These are phyloP conservation scores for Colletotrichum cordylinicola DNA, from an alignment of 2,329 filamentous ascomycete species.

Conservation along the genomic window DNA sequence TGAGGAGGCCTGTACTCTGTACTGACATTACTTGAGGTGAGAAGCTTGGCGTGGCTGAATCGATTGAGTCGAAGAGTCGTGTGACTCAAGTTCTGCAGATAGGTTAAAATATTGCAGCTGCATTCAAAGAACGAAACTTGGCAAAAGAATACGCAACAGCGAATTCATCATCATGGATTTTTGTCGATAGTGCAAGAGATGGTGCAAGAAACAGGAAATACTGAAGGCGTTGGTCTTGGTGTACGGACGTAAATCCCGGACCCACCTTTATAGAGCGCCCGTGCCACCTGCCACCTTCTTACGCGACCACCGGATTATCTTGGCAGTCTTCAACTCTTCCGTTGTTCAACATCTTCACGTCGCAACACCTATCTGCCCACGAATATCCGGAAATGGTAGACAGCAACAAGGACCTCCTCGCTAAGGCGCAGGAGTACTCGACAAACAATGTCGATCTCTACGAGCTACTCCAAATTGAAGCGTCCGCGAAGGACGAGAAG, in stretches of 20 bases:
- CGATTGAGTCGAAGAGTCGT: neutral
- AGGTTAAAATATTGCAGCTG: neutral
- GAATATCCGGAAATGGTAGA: conserved; percentile 15
- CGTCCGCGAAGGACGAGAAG: conserved; percentile 64
- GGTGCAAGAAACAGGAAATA: neutral
- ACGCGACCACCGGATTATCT: neutral
- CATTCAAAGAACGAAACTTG: neutral
- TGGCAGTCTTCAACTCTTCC: neutral
- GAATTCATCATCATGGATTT: neutral
- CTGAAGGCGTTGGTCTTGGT: neutral
- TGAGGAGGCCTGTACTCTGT: neutral
- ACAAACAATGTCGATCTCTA: conserved; percentile 76
- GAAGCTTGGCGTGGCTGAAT: neutral
- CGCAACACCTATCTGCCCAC: neutral
- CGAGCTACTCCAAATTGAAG: conserved; percentile 72
- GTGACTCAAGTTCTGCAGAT: neutral
- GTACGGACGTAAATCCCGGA: neutral
- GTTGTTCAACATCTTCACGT: neutral
- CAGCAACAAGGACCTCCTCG: conserved; percentile 53
- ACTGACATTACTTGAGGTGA: neutral
- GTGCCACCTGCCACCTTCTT: neutral
- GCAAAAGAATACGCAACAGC: neutral
- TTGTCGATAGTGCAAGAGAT: neutral
- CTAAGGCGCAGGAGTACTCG: conserved; percentile 64
- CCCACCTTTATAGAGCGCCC: neutral